Percentiles rank a stretch among this genome's conserved stretches.
Conservation (phyloP, 2,329 filamentous ascomycete genomes). For the Fusarium austroafricanum region DNA sequence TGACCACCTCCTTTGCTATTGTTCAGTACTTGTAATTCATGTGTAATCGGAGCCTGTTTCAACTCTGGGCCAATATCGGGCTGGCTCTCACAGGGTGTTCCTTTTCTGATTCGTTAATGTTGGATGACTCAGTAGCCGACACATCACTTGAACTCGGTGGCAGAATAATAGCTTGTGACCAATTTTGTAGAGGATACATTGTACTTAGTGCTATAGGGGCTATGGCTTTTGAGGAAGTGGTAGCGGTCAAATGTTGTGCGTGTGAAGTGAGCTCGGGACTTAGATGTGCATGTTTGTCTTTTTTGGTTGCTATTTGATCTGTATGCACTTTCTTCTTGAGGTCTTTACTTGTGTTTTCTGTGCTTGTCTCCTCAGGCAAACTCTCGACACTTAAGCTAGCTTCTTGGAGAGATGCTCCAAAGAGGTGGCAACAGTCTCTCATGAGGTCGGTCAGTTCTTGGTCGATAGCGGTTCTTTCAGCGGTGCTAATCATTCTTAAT, state of each 20-base stretch:
- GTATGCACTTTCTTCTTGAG: fast-evolving
- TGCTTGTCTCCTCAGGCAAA: neutral
- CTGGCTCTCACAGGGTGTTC: neutral
- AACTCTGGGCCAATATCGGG: neutral
- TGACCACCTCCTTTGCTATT: no score
- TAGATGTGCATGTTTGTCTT: neutral
- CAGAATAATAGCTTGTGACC: neutral
- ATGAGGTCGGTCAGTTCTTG: neutral
- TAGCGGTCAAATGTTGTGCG: neutral
- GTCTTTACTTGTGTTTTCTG: neutral
- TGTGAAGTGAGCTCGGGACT: neutral
- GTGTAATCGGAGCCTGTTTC: neutral
- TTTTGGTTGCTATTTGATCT: no score
- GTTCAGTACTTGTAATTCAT: no score
- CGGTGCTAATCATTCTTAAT: neutral
- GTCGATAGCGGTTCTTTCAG: neutral
- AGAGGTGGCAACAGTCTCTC: neutral
- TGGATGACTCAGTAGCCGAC: neutral
- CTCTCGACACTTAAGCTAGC: neutral
- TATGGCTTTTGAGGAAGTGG: neutral
- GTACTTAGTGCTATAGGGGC: neutral
- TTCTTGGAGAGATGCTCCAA: neutral
- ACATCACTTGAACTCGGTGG: neutral
- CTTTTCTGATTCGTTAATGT: neutral
- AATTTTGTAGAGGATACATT: neutral